A percentile compares a stretch with the other conserved stretches of the same genome.
phyloP scores from a whole-genome alignment of 1,139 yeast species.

The Kurtzmaniella quercitrusa region DNA sequence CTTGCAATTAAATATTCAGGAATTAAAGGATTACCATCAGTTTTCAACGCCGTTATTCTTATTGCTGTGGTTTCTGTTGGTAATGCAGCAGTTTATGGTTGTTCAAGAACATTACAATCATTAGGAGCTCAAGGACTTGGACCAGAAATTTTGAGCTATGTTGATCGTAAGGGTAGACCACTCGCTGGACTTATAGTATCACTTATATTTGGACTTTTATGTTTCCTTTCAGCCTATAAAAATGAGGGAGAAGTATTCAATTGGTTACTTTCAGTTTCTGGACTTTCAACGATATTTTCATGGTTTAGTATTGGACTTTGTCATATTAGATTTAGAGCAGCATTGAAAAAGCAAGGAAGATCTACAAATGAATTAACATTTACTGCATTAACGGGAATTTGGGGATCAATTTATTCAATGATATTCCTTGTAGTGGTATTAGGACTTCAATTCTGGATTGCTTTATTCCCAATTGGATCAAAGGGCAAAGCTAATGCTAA shows the following conservation, averaged over 20 bases:
- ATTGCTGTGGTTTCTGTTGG: constrained; percentile 41
- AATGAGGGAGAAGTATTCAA: constrained; percentile 32
- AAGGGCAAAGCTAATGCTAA: constrained; percentile 24
- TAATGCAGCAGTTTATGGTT: constrained; percentile 42
- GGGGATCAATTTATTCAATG: constrained; percentile 34
- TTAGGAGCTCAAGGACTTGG: constrained; percentile 41
- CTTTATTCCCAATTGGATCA: constrained; percentile 31
- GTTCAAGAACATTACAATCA: constrained; percentile 38
- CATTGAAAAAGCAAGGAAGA: constrained; percentile 27
- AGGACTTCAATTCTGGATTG: constrained; percentile 35
- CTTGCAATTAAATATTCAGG: constrained; percentile 56
- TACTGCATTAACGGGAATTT: constrained; percentile 25
- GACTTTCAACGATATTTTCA: constrained; percentile 37
- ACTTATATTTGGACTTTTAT: constrained; percentile 33
- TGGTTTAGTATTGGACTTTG: constrained; percentile 39
- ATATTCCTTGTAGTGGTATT: constrained; percentile 26
- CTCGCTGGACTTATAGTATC: constrained; percentile 31
- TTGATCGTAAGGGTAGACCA: constrained; percentile 41
- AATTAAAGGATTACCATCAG: constrained; percentile 38
- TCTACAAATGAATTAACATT: constrained; percentile 21
- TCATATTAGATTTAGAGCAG: constrained; percentile 37
- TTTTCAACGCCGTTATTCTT: constrained; percentile 40
- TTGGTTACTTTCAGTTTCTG: constrained; percentile 42
- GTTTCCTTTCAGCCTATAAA: constrained; percentile 37
- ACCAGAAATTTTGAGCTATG: constrained; percentile 30